Percentiles rank a stretch among this genome's conserved stretches.
Evolutionary conservation across 805 yeast species (phyloP).

Genomic region (Candida chauliodis): DNA sequence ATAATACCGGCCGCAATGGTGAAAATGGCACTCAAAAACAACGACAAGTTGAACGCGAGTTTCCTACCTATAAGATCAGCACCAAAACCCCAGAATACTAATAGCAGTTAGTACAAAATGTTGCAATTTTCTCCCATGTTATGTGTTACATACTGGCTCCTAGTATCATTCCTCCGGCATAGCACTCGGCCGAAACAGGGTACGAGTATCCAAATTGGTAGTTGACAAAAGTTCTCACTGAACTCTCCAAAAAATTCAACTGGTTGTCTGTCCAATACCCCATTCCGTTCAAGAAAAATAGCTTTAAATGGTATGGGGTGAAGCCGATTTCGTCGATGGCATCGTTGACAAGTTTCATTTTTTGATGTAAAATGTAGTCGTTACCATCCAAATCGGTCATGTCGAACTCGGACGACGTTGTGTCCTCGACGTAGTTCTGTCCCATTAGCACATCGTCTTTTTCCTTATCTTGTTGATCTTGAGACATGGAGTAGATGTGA

Average conservation of each 20-base stretch:
- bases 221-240: constrained; percentile 45
- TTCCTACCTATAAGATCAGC: constrained; percentile 56
- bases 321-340: constrained; percentile 40
- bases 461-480: constrained; percentile 1
- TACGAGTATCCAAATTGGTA: constrained; percentile 44
- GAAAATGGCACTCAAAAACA: constrained; percentile 19
- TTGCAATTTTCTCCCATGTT: too few relatives aligned
- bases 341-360: constrained; percentile 26
- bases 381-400: constrained; percentile 19
- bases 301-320: constrained; percentile 51
- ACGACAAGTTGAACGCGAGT: constrained; percentile 40
- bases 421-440: constrained; percentile 4
- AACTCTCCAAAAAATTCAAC: constrained; percentile 44
- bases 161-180: constrained; percentile 41
- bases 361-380: constrained; percentile 30
- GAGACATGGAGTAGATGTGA: background rate
- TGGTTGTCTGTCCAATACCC: constrained; percentile 57
- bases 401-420: constrained; percentile 7
- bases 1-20: constrained; percentile 24
- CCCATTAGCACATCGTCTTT: constrained; percentile 2
- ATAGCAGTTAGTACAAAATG: constrained; percentile 17
- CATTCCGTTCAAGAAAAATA: constrained; percentile 51
- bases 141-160: constrained; percentile 34
- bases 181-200: constrained; percentile 40
- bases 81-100: constrained; percentile 49